Evolutionary conservation across 495 filamentous ascomycete genomes (phyloP).

Genomic region (Podospora tetraspora): DNA sequence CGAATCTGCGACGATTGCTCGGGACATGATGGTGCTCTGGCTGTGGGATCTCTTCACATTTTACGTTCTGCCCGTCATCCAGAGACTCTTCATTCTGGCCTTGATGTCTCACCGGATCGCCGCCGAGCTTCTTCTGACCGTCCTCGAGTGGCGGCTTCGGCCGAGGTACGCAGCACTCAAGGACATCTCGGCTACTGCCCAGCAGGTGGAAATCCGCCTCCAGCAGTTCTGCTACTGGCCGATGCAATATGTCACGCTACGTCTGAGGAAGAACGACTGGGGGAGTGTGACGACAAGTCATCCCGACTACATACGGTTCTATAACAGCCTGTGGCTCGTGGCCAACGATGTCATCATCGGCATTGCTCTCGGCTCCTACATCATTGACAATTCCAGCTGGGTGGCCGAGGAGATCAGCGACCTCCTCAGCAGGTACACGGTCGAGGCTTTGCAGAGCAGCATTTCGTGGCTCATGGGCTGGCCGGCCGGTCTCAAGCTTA

Average conservation of each 20-base stretch:
- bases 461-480: conserved; percentile 95
- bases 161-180: conserved; percentile 82
- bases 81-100: conserved; percentile 64
- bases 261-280: conserved; percentile 86
- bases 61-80: conserved; percentile 75
- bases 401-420: conserved; percentile 77
- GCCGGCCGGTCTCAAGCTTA: conserved; percentile 97
- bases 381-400: conserved; percentile 87
- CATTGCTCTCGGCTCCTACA: conserved; percentile 91
- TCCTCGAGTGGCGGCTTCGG: conserved; percentile 83
- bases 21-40: conserved; percentile 64
- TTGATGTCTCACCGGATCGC: conserved; percentile 75
- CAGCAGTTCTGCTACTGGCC: conserved; percentile 99
- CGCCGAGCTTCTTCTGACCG: conserved; percentile 70
- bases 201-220: conserved; percentile 94
- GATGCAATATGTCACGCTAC: conserved; percentile 87
- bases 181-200: conserved; percentile 94
- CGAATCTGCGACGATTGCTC: conserved; percentile 80
- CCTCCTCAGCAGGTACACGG: conserved; percentile 74
- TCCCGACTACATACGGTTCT: conserved; percentile 98
- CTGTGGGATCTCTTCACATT: conserved; percentile 65
- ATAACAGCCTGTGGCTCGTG: conserved; percentile 97
- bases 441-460: conserved; percentile 81
- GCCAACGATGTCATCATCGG: conserved; percentile 99
- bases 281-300: conserved; percentile 92